A percentile compares a stretch with the other conserved stretches of the same genome.
phyloP scores from a whole-genome alignment of 1,284 basidiomycete species.

The Fomitopsis palustris region DNA sequence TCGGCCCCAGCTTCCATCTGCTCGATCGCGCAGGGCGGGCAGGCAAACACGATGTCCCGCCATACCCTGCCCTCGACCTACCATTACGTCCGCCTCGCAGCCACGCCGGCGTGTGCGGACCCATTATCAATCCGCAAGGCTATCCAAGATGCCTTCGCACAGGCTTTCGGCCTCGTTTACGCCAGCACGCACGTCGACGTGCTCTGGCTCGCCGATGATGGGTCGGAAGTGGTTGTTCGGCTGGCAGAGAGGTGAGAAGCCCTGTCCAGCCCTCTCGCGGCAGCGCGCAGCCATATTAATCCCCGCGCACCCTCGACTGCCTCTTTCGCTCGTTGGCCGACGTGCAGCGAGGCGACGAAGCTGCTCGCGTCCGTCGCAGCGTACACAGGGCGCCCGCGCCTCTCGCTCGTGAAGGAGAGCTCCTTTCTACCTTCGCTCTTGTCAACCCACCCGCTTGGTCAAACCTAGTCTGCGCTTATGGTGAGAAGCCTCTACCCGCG shows the following conservation, averaged over 20 bases:
- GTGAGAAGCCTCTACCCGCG: background rate
- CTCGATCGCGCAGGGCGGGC: background rate
- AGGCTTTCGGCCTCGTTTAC: conserved; percentile 38
- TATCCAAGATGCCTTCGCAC: conserved; percentile 40
- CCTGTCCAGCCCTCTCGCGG: background rate
- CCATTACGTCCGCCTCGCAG: conserved; percentile 38
- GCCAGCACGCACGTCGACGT: conserved; percentile 41
- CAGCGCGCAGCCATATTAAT: background rate
- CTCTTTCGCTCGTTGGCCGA: background rate
- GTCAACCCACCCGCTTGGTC: conserved; percentile 2
- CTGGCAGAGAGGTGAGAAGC: conserved; percentile 27
- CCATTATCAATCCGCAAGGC: conserved; percentile 36
- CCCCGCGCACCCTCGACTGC: background rate
- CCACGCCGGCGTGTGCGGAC: conserved; percentile 33
- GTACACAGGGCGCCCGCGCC: conserved; percentile 25
- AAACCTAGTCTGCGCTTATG: background rate
- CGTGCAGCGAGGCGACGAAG: conserved; percentile 34
- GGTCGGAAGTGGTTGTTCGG: conserved; percentile 34
- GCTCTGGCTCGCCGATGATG: conserved; percentile 33
- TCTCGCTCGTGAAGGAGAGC: conserved; percentile 35
- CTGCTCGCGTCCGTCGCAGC: conserved; percentile 37
- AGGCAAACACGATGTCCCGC: background rate
- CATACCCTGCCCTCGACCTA: conserved; percentile 17
- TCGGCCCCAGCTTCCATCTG: background rate
- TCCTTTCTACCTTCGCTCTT: conserved; percentile 40